Conservation (phyloP, 805 yeast genomes). For the Yamadazyma sp. region DNA sequence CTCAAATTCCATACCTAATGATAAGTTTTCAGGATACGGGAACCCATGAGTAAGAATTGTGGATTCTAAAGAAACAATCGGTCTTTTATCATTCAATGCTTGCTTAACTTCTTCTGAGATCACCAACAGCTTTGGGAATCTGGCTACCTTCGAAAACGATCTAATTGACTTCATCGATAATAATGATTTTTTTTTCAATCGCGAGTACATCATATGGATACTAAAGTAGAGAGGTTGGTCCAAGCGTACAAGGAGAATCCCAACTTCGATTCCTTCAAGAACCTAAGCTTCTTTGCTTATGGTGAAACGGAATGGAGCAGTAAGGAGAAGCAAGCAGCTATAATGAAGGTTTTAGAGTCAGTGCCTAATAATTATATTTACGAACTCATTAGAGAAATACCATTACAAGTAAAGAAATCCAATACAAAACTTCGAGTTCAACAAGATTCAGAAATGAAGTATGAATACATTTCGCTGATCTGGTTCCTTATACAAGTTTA, state of each 20-base stretch:
- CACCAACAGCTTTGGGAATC: conserved; percentile 16
- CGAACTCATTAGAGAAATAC: neutral
- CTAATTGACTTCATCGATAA: too few relatives aligned
- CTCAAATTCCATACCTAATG: conserved; percentile 73
- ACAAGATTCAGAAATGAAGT: neutral
- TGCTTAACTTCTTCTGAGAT: conserved; percentile 54
- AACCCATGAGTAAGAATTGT: conserved; percentile 90
- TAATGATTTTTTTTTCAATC: too few relatives aligned
- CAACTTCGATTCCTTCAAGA: neutral
- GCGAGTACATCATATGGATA: neutral
- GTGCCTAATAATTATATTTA: conserved; percentile 3
- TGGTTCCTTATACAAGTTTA: conserved; percentile 16
- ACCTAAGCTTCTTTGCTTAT: neutral
- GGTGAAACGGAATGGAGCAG: conserved; percentile 6
- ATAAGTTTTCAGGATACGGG: conserved; percentile 73
- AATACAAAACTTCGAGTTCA: conserved; percentile 4
- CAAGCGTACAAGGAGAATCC: neutral
- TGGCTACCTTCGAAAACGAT: too few relatives aligned
- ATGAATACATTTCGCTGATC: conserved; percentile 23
- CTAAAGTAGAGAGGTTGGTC: neutral
- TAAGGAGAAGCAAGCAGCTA: neutral
- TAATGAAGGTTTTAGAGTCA: neutral
- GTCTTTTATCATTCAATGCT: conserved; percentile 55
- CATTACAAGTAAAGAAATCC: neutral
- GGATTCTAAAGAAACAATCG: conserved; percentile 81